Percentiles rank a stretch among this genome's conserved stretches.
Evolutionary conservation across 1,284 basidiomycete species (phyloP).

Genomic region (Irpex rosettiformis): DNA sequence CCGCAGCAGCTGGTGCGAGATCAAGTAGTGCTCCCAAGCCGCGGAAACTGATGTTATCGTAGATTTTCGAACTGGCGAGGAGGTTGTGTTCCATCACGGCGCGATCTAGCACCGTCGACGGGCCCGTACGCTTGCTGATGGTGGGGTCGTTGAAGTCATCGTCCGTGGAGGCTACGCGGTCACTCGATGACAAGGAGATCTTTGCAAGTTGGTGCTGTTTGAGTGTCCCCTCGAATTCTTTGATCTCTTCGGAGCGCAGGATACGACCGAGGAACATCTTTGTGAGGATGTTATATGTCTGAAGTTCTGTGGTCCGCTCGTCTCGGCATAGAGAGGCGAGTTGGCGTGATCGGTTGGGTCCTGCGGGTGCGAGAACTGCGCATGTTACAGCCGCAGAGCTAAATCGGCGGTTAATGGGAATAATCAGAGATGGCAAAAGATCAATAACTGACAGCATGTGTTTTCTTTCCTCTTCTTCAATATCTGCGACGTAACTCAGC

Average conservation of each 20-base stretch:
- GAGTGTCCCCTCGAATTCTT: constrained; percentile 85
- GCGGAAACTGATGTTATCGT: constrained; percentile 91
- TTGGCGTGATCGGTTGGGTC: constrained; percentile 90
- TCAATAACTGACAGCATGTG: constrained; percentile 70
- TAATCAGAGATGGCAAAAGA: background rate
- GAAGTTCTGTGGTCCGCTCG: constrained; percentile 79
- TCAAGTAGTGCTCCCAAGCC: constrained; percentile 85
- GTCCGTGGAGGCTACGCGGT: constrained; percentile 67
- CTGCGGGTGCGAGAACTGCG: constrained; percentile 95
- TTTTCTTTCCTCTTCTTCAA: constrained; percentile 87
- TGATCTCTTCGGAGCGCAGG: constrained; percentile 84
- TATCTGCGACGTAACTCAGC: constrained; percentile 81
- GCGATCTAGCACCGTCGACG: constrained; percentile 93
- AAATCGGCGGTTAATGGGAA: background rate
- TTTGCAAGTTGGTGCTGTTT: constrained; percentile 92
- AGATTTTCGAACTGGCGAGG: constrained; percentile 91
- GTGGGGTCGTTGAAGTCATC: constrained; percentile 39
- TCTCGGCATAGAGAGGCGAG: constrained; percentile 92
- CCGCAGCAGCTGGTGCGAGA: constrained; percentile 83
- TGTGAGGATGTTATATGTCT: constrained; percentile 86
- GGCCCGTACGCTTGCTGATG: constrained; percentile 75
- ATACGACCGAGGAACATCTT: constrained; percentile 99
- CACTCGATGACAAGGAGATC: constrained; percentile 78
- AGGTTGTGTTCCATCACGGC: constrained; percentile 99
- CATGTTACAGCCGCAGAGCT: constrained; percentile 92